phyloP scores from a whole-genome alignment of 768 basidiomycete genomes.

The Trametes maxima region DNA sequence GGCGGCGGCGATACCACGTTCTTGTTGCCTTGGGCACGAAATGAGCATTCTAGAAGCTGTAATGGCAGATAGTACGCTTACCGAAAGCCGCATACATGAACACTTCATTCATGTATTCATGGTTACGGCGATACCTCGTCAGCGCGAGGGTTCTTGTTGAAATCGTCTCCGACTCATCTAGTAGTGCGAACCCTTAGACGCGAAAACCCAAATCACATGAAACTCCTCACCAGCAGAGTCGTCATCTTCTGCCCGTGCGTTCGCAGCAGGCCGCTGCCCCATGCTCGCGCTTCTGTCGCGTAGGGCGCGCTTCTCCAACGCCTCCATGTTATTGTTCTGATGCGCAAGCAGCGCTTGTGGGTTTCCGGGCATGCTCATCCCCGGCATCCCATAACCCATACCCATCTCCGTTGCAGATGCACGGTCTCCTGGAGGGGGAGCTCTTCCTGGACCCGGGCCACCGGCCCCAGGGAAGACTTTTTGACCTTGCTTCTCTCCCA shows the following conservation, averaged over 20 bases:
- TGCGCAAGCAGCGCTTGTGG: slow-evolving; percentile 73
- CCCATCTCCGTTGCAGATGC: slow-evolving; percentile 14
- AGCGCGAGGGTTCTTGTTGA: slow-evolving; percentile 73
- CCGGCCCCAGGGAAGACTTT: slow-evolving; percentile 44
- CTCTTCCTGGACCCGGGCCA: slow-evolving; percentile 12
- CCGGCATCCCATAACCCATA: slow-evolving; percentile 22
- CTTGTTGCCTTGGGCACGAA: slow-evolving; percentile 45
- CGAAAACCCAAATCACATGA: neutral
- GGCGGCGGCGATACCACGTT: slow-evolving; percentile 38
- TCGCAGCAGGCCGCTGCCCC: slow-evolving; percentile 36
- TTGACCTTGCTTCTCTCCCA: slow-evolving; percentile 74
- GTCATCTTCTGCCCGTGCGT: slow-evolving; percentile 48
- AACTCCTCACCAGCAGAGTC: slow-evolving; percentile 60
- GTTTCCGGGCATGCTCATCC: slow-evolving; percentile 23
- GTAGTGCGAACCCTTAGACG: neutral
- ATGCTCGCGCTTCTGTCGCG: slow-evolving; percentile 49
- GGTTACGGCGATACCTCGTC: slow-evolving; percentile 75
- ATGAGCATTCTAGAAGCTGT: neutral
- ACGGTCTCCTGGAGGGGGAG: slow-evolving; percentile 11
- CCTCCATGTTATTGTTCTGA: slow-evolving; percentile 73
- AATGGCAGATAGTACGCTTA: slow-evolving; percentile 17
- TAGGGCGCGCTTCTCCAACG: slow-evolving; percentile 57
- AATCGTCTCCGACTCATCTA: slow-evolving; percentile 53
- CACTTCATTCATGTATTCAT: slow-evolving; percentile 84
- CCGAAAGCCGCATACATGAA: slow-evolving; percentile 76